These are phyloP conservation scores for Fusarium sp. DNA, from an alignment of 2,329 filamentous ascomycete species.

Conservation along the genomic window DNA sequence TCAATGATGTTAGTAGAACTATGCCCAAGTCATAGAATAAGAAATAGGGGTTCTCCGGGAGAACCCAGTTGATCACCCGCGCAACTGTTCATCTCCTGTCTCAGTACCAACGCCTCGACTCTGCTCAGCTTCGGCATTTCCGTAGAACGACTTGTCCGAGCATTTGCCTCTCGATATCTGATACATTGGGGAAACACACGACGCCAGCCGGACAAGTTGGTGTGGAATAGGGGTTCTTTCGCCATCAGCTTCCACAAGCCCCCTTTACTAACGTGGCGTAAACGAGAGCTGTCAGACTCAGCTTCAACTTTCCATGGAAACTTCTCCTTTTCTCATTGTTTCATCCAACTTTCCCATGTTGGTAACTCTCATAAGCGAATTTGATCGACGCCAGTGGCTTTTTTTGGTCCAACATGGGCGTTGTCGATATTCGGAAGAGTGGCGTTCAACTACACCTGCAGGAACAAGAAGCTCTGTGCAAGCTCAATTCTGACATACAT, in stretches of 20 bases:
- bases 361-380: not conserved
- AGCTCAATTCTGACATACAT: slow-evolving; percentile 12
- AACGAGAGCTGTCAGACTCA: not conserved
- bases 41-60: slow-evolving; percentile 9
- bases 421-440: not conserved
- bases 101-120: slow-evolving; percentile 1
- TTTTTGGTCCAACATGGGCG: slow-evolving; percentile 5
- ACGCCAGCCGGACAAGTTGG: not conserved
- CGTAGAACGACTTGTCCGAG: slow-evolving; percentile 1
- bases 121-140: slow-evolving; percentile 26
- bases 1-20: not conserved
- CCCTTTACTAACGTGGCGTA: not conserved
- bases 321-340: not conserved
- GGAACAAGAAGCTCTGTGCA: slow-evolving; percentile 5
- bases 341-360: not conserved
- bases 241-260: not conserved
- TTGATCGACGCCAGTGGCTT: slow-evolving; percentile 5
- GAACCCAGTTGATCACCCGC: slow-evolving; percentile 1
- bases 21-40: slow-evolving; percentile 7
- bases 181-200: not conserved
- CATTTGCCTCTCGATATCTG: not conserved
- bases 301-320: not conserved
- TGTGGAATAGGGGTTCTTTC: not conserved
- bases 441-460: not conserved
- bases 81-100: slow-evolving; percentile 9